Conservation (phyloP, 2,329 filamentous ascomycete species). For the Fusarium fujikuroi region DNA sequence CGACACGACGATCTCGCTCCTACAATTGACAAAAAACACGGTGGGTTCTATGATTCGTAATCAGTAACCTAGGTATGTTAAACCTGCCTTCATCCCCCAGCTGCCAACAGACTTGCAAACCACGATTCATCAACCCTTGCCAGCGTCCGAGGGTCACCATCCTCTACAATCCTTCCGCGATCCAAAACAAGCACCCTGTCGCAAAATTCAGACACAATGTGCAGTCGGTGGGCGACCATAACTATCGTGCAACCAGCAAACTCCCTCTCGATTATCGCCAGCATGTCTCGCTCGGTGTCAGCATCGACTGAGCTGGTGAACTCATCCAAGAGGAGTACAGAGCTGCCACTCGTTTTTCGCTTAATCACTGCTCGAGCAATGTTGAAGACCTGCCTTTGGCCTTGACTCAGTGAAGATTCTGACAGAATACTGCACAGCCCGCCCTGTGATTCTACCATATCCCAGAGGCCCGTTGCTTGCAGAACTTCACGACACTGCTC, state of each 20-base stretch:
- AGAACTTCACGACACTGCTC: neutral
- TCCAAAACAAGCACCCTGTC: neutral
- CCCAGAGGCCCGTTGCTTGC: neutral
- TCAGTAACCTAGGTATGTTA: neutral
- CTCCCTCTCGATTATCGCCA: neutral
- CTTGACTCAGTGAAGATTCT: neutral
- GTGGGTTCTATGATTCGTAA: rapidly evolving
- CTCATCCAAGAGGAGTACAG: neutral
- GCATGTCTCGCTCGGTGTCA: neutral
- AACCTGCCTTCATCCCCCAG: neutral
- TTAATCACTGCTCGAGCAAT: neutral
- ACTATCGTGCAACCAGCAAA: neutral
- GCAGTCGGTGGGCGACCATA: neutral
- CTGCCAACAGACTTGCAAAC: neutral
- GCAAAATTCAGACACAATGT: neutral
- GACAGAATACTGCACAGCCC: neutral
- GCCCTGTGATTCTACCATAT: neutral
- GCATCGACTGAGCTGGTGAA: neutral
- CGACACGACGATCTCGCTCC: too few relatives aligned
- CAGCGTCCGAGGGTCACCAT: neutral
- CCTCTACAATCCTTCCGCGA: neutral
- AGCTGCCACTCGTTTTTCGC: neutral
- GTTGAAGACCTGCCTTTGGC: neutral
- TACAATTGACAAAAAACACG: too few relatives aligned
- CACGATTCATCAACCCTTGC: neutral